Percentiles rank a stretch among this genome's conserved stretches.
Evolutionary conservation across 352 stramenopile genomes (phyloP).

Genomic region (Phytophthora kernoviae): DNA sequence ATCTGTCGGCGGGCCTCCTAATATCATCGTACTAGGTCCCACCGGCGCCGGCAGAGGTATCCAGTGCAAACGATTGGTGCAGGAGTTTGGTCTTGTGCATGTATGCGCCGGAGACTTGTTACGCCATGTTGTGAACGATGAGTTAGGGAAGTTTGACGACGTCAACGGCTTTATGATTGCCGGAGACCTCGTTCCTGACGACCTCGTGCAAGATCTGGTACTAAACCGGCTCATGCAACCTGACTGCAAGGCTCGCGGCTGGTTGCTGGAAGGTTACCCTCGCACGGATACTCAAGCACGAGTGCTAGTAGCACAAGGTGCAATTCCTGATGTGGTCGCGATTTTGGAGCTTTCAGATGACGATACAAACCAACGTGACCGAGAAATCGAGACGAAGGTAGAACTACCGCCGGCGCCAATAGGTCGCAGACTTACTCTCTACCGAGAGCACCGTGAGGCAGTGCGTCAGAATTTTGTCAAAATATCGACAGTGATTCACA

Average conservation of each 20-base stretch:
- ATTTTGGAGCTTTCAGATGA: slow-evolving; percentile 93
- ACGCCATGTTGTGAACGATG: slow-evolving; percentile 80
- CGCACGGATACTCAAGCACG: slow-evolving; percentile 91
- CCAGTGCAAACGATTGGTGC: slow-evolving; percentile 90
- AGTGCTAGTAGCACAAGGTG: slow-evolving; percentile 75
- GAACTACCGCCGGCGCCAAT: slow-evolving; percentile 7
- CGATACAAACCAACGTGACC: slow-evolving; percentile 78
- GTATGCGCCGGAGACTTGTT: slow-evolving; percentile 94
- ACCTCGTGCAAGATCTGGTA: slow-evolving; percentile 91
- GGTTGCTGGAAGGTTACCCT: slow-evolving; percentile 95
- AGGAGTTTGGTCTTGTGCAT: slow-evolving; percentile 91
- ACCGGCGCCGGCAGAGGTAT: slow-evolving; percentile 95
- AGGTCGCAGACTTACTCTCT: slow-evolving; percentile 64
- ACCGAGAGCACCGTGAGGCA: slow-evolving; percentile 79
- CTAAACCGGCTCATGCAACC: slow-evolving; percentile 76
- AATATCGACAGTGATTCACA: slow-evolving; percentile 63
- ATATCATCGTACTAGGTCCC: slow-evolving; percentile 90
- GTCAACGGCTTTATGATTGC: slow-evolving; percentile 88
- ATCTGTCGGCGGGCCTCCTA: slow-evolving; percentile 31
- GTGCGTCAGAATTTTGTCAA: slow-evolving; percentile 83
- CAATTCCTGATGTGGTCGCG: slow-evolving; percentile 90
- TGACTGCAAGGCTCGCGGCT: slow-evolving; percentile 90
- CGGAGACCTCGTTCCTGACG: slow-evolving; percentile 92
- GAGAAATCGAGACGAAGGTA: slow-evolving; percentile 56
- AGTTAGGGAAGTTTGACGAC: slow-evolving; percentile 56